These are phyloP conservation scores for Saccharomyces hybrid DNA, from an alignment of 1,139 yeast species.

Conservation along the genomic window DNA sequence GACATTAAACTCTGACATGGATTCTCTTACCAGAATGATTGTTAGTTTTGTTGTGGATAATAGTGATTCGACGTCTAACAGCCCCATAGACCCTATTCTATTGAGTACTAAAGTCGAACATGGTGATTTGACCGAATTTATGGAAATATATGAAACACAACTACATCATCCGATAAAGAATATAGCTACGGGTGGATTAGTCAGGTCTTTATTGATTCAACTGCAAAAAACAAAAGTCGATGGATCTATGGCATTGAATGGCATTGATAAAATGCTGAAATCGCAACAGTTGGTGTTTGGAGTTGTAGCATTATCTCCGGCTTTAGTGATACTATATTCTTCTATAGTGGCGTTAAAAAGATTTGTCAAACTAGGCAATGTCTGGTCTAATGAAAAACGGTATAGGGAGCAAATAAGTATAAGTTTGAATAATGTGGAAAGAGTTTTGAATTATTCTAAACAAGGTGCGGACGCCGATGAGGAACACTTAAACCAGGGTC, in stretches of 20 bases:
- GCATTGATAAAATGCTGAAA: slow-evolving; percentile 81
- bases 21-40: slow-evolving; percentile 83
- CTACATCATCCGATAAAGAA: slow-evolving; percentile 63
- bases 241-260: slow-evolving; percentile 81
- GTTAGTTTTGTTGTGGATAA: slow-evolving; percentile 56
- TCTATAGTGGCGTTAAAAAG: slow-evolving; percentile 9
- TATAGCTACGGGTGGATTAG: slow-evolving; percentile 56
- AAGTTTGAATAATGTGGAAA: slow-evolving; percentile 52
- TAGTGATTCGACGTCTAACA: slow-evolving; percentile 4
- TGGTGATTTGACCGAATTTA: slow-evolving; percentile 73
- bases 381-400: slow-evolving; percentile 21
- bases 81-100: slow-evolving; percentile 13
- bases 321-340: slow-evolving; percentile 42
- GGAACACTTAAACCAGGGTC: slow-evolving; percentile 36
- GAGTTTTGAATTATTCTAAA: slow-evolving; percentile 36
- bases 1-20: slow-evolving; percentile 68
- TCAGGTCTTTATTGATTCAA: slow-evolving; percentile 76
- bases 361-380: slow-evolving; percentile 20
- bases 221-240: slow-evolving; percentile 93
- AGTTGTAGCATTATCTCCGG: slow-evolving; percentile 80
- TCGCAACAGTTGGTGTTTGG: slow-evolving; percentile 93
- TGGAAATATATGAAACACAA: slow-evolving; percentile 74
- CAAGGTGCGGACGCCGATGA: slow-evolving; percentile 11
- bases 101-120: slow-evolving; percentile 41
- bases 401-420: slow-evolving; percentile 36